phyloP scores from a whole-genome alignment of 495 filamentous ascomycete species.

The Neurospora cerealis region DNA sequence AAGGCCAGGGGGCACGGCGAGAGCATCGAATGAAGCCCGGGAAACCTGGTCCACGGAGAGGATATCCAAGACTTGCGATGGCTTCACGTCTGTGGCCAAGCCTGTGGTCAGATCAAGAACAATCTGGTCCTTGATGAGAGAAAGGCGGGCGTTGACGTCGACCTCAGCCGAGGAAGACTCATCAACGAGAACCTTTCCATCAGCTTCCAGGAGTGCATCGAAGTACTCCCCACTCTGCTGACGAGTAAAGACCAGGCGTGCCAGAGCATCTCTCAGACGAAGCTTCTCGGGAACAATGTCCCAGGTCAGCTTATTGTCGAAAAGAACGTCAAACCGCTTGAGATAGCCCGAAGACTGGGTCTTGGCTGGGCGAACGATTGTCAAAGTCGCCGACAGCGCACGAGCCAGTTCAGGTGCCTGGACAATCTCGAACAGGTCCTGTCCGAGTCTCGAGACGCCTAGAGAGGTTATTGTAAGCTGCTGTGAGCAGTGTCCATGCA shows the following conservation, averaged over 20 bases:
- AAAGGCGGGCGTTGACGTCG: neutral
- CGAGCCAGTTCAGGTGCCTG: neutral
- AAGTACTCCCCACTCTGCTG: neutral
- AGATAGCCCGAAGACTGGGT: neutral
- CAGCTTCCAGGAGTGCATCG: neutral
- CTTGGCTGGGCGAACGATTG: neutral
- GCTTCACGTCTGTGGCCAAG: neutral
- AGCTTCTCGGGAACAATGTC: neutral
- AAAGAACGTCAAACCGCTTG: neutral
- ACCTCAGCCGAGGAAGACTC: neutral
- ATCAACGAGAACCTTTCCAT: neutral
- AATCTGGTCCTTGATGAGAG: neutral
- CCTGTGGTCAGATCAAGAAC: neutral
- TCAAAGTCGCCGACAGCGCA: neutral
- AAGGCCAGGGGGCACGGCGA: neutral
- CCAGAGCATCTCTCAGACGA: neutral
- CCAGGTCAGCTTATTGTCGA: neutral
- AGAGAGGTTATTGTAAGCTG: neutral
- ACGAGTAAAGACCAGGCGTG: neutral
- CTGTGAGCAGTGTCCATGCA: neutral
- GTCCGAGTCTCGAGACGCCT: neutral
- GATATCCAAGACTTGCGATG: neutral
- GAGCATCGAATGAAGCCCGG: neutral
- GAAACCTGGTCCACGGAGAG: neutral
- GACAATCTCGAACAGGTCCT: neutral